Conservation (phyloP, 73 alveolate genomes). For the Durusdinium trenchii region DNA sequence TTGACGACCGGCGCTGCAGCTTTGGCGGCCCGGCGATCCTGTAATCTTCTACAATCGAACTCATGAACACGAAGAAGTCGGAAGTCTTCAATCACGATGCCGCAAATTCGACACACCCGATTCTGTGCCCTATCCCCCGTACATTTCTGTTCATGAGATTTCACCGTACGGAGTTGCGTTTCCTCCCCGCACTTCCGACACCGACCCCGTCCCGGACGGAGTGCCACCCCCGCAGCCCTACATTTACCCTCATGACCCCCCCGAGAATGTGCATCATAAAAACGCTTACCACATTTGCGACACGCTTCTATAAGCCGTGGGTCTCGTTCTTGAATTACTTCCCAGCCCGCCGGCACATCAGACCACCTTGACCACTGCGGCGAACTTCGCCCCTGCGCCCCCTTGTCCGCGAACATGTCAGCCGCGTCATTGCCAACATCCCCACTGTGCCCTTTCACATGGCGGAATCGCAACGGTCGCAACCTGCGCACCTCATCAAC, state of each 20-base stretch:
- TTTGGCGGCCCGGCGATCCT: conserved; percentile 25
- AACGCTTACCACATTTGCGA: background rate
- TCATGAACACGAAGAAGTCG: conserved; percentile 6
- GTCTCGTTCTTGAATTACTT: background rate
- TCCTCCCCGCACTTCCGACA: conserved; percentile 29
- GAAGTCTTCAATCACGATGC: background rate
- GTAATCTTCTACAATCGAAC: conserved; percentile 5
- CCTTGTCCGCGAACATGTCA: background rate
- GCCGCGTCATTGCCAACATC: background rate
- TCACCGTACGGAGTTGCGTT: background rate
- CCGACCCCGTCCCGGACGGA: background rate
- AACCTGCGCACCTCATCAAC: background rate
- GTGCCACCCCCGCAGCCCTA: background rate
- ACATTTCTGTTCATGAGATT: background rate
- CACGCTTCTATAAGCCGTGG: background rate
- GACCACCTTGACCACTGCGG: conserved; percentile 20
- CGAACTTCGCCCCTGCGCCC: background rate
- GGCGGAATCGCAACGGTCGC: background rate
- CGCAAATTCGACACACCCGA: background rate
- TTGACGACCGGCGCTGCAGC: conserved; percentile 10
- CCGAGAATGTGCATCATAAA: background rate
- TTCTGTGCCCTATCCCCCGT: background rate
- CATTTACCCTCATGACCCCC: conserved; percentile 23
- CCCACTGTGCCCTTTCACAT: conserved; percentile 1
- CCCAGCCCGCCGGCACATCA: conserved; percentile 1